Evolutionary conservation across 768 basidiomycete species (phyloP).

Genomic region (Leccinum sublutescens): DNA sequence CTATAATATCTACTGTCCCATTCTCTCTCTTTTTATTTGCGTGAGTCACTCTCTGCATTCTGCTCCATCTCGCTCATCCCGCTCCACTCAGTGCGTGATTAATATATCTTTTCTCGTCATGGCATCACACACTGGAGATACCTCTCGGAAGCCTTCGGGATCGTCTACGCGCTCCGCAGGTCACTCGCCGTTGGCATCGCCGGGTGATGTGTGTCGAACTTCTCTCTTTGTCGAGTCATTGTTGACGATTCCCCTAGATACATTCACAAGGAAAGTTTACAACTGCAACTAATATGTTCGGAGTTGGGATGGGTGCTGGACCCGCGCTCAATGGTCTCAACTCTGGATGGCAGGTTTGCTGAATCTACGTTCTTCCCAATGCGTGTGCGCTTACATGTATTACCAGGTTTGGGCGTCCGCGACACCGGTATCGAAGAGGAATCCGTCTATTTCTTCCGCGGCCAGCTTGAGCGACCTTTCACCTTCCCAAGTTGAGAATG

Average conservation of each 20-base stretch:
- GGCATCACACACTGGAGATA: constrained; percentile 38
- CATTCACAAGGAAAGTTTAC: constrained; percentile 48
- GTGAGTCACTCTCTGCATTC: constrained; percentile 24
- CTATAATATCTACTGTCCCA: constrained; percentile 31
- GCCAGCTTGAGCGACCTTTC: constrained; percentile 51
- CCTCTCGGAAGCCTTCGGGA: constrained; percentile 65
- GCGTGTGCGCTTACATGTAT: constrained; percentile 8
- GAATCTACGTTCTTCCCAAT: constrained; percentile 7
- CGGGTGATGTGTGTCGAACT: constrained; percentile 48
- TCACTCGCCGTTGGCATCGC: constrained; percentile 62
- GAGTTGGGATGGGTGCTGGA: constrained; percentile 47
- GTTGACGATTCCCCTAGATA: constrained; percentile 26
- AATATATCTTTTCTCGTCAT: constrained; percentile 28
- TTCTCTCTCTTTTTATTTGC: constrained; percentile 22
- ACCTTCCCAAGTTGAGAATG: constrained; percentile 43
- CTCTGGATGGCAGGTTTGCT: constrained; percentile 66
- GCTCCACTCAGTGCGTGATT: constrained; percentile 29
- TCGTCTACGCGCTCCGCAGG: constrained; percentile 64
- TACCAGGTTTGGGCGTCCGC: constrained; percentile 58
- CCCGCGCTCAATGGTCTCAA: constrained; percentile 51
- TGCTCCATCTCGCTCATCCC: constrained; percentile 16
- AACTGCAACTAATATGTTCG: constrained; percentile 48
- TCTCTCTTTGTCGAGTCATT: neutral
- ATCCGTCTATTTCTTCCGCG: constrained; percentile 61
- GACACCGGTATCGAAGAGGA: constrained; percentile 50